phyloP scores from a whole-genome alignment of 805 yeast genomes.

The Alloascoidea africana region DNA sequence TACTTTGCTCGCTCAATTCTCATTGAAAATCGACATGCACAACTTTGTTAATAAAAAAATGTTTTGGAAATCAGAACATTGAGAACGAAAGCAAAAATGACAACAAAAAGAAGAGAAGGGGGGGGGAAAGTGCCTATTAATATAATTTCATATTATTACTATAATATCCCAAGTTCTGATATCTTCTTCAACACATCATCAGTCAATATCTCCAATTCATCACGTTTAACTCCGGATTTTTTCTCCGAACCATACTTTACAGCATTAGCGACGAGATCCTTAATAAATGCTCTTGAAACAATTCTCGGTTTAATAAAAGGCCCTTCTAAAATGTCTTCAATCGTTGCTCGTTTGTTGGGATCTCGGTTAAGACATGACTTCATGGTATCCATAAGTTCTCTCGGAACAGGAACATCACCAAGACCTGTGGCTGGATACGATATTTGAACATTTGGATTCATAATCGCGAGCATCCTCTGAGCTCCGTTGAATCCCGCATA shows the following conservation, averaged over 20 bases:
- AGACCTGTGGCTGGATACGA: slow-evolving; percentile 47
- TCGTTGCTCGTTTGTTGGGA: slow-evolving; percentile 52
- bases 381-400: slow-evolving; percentile 55
- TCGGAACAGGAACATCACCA: slow-evolving; percentile 51
- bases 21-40: background rate
- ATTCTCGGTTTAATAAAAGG: slow-evolving; percentile 64
- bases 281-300: slow-evolving; percentile 49
- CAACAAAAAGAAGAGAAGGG: background rate
- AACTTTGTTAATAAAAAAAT: background rate
- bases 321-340: slow-evolving; percentile 41
- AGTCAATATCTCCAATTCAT: slow-evolving; percentile 30
- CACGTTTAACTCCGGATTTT: slow-evolving; percentile 24
- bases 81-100: background rate
- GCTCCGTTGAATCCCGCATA: slow-evolving; percentile 67
- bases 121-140: too few relatives aligned
- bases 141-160: background rate
- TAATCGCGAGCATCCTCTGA: slow-evolving; percentile 68
- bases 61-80: background rate
- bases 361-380: slow-evolving; percentile 56
- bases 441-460: slow-evolving; percentile 67
- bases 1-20: background rate
- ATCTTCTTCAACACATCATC: slow-evolving; percentile 46
- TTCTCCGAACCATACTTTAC: slow-evolving; percentile 50
- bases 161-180: slow-evolving; percentile 4
- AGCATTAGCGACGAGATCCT: slow-evolving; percentile 63